Evolutionary conservation across 1,139 yeast species (phyloP).

Genomic region (Yamadazyma membranifaciens): DNA sequence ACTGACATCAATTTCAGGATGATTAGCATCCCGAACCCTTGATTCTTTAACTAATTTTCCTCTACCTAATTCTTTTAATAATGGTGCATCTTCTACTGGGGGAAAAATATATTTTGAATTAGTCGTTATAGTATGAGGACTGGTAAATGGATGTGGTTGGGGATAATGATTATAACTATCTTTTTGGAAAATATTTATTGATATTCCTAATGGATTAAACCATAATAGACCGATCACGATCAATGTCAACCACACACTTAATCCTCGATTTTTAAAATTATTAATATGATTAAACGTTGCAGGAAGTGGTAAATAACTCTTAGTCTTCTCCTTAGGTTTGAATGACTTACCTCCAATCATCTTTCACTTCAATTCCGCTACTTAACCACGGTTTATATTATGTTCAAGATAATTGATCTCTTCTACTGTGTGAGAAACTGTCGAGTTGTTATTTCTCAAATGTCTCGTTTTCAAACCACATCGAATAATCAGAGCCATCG

Average conservation of each 20-base stretch:
- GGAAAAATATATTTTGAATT: conserved; percentile 60
- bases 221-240: conserved; percentile 23
- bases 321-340: conserved; percentile 16
- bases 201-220: conserved; percentile 22
- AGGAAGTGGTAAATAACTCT: conserved; percentile 32
- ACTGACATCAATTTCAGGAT: conserved; percentile 37
- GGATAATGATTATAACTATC: conserved; percentile 23
- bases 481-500: too few relatives aligned
- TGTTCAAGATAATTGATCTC: too few relatives aligned
- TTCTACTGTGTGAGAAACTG: not conserved
- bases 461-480: too few relatives aligned
- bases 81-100: conserved; percentile 61
- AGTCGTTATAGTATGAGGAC: conserved; percentile 38
- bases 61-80: conserved; percentile 54
- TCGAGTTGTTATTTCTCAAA: conserved; percentile 1
- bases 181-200: conserved; percentile 11
- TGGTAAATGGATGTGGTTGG: conserved; percentile 34
- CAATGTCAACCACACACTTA: conserved; percentile 17
- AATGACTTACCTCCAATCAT: conserved; percentile 6
- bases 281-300: conserved; percentile 25
- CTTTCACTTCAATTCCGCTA: not conserved
- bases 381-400: not conserved
- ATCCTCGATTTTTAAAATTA: conserved; percentile 18
- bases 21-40: conserved; percentile 35
- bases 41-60: conserved; percentile 48